Evolutionary conservation across 805 yeast genomes (phyloP).

Genomic region (Kazachstania africana): DNA sequence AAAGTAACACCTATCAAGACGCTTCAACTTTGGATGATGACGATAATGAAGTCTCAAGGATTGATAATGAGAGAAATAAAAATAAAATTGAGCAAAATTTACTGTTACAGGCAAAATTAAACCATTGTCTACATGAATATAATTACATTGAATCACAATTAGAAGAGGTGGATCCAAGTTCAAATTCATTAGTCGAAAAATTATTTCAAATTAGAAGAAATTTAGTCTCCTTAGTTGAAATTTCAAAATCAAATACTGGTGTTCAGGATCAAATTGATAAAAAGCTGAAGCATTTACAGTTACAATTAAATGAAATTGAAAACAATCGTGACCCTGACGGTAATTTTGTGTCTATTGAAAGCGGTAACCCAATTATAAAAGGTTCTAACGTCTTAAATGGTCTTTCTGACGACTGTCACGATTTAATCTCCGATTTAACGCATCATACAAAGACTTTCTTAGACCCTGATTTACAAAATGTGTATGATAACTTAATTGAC

Average conservation of each 20-base stretch:
- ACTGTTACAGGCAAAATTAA: slow-evolving; percentile 53
- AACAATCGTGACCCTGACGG: slow-evolving; percentile 44
- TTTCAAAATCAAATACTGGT: slow-evolving; percentile 12
- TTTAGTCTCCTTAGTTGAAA: slow-evolving; percentile 40
- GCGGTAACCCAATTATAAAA: slow-evolving; percentile 24
- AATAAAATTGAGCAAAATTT: slow-evolving; percentile 46
- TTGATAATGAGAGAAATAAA: slow-evolving; percentile 22
- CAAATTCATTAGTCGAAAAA: slow-evolving; percentile 41
- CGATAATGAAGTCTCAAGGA: slow-evolving; percentile 10
- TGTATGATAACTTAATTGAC: slow-evolving; percentile 52
- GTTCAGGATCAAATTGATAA: slow-evolving; percentile 16
- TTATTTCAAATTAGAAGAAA: slow-evolving; percentile 54
- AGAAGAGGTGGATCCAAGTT: slow-evolving; percentile 40
- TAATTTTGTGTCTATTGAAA: slow-evolving; percentile 33
- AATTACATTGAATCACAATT: slow-evolving; percentile 44
- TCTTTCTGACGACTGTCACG: slow-evolving; percentile 72
- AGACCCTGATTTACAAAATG: slow-evolving; percentile 41
- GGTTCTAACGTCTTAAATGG: slow-evolving; percentile 52
- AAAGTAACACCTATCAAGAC: no score
- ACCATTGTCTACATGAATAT: slow-evolving; percentile 49
- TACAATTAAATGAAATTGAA: slow-evolving; percentile 34
- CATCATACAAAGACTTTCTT: slow-evolving; percentile 28
- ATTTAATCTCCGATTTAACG: slow-evolving; percentile 56
- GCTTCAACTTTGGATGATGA: slow-evolving; percentile 6
- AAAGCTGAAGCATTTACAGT: slow-evolving; percentile 25